phyloP scores from a whole-genome alignment of 2,329 filamentous ascomycete species.

The Ophiostoma quercus region DNA sequence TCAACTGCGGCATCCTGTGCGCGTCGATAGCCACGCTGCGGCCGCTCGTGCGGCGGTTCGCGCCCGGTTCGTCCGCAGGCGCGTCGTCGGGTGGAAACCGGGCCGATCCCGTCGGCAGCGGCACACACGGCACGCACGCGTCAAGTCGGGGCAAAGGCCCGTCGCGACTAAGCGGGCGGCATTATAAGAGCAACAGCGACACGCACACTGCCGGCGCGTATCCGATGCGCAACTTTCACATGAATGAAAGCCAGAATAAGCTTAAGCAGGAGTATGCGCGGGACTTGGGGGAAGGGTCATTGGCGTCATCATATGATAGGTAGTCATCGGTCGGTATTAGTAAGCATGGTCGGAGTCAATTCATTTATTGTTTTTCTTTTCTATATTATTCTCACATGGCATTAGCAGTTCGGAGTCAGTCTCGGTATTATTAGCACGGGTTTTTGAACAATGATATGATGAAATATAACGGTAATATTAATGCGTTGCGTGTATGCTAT shows the following conservation, averaged over 20 bases:
- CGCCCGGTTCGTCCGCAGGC: neutral
- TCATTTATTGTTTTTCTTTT: neutral
- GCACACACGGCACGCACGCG: neutral
- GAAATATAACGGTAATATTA: neutral
- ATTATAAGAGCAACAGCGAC: neutral
- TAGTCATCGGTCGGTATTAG: neutral
- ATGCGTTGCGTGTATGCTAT: neutral
- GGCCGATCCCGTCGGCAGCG: neutral
- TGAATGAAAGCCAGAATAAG: neutral
- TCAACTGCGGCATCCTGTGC: slow-evolving; percentile 83
- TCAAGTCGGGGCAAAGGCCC: neutral
- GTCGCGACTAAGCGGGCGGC: neutral
- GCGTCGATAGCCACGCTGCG: slow-evolving; percentile 87
- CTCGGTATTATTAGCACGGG: neutral
- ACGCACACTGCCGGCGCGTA: neutral
- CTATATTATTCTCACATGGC: neutral
- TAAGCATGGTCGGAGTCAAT: neutral
- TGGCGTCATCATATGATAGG: neutral
- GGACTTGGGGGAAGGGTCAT: neutral
- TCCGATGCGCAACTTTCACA: neutral
- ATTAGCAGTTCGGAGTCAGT: neutral
- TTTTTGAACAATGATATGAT: neutral
- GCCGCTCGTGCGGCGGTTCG: slow-evolving; percentile 55
- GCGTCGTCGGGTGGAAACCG: neutral
- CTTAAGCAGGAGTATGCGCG: neutral